These are phyloP conservation scores for Coemansia sp. DNA, from an alignment of 192 early-diverging fungal species.

Conservation along the genomic window DNA sequence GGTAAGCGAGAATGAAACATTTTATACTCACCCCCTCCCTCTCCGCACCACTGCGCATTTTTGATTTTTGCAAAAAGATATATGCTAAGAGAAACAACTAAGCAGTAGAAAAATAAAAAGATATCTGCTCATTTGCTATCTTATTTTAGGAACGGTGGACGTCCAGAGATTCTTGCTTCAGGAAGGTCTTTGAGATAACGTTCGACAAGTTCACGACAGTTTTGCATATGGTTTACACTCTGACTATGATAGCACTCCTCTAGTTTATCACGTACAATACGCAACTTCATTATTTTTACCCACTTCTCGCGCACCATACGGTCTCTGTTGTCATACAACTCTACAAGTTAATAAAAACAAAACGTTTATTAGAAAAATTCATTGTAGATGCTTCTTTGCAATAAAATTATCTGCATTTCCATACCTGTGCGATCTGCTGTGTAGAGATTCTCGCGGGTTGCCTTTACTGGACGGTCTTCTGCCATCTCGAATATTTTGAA, in stretches of 20 bases:
- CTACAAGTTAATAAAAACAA: constrained; percentile 17
- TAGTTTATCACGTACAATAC: constrained; percentile 79
- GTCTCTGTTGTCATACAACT: constrained; percentile 61
- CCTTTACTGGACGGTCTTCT: constrained; percentile 30
- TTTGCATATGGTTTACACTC: constrained; percentile 91
- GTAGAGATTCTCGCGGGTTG: constrained; percentile 54
- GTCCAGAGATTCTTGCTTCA: constrained; percentile 43
- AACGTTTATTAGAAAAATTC: background rate
- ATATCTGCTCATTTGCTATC: background rate
- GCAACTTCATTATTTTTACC: constrained; percentile 88
- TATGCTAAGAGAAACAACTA: constrained; percentile 11
- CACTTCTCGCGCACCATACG: constrained; percentile 83
- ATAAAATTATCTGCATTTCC: background rate
- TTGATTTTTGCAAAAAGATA: background rate
- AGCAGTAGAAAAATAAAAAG: background rate
- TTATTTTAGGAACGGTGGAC: constrained; percentile 40
- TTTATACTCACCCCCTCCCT: background rate
- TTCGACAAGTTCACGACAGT: constrained; percentile 80
- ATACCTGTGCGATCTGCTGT: constrained; percentile 56
- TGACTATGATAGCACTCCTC: constrained; percentile 89
- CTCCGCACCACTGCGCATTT: background rate
- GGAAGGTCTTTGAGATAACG: constrained; percentile 71
- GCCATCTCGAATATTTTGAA: constrained; percentile 13
- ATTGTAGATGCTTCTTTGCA: background rate
- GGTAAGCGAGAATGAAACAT: background rate